Percentiles rank a stretch among this genome's conserved stretches.
phyloP scores from a whole-genome alignment of 192 early-diverging fungal genomes.

The Phycomyces nitens region DNA sequence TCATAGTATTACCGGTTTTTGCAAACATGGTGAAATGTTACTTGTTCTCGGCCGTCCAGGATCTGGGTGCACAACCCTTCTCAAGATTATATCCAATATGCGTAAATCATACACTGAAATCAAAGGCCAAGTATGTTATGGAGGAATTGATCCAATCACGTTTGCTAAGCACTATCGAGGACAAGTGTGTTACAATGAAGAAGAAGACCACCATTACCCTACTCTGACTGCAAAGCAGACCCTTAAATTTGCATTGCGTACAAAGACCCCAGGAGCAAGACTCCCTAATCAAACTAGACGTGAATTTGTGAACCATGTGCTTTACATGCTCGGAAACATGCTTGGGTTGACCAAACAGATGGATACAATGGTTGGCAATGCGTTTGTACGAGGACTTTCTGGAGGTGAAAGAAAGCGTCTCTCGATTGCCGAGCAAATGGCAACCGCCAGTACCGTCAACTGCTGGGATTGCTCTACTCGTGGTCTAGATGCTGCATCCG shows the following conservation, averaged over 20 bases:
- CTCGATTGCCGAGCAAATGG: conserved; percentile 75
- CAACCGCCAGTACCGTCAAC: conserved; percentile 52
- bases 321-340: conserved; percentile 49
- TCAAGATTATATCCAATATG: conserved; percentile 60
- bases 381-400: conserved; percentile 69
- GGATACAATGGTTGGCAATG: conserved; percentile 72
- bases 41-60: conserved; percentile 72
- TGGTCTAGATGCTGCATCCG: conserved; percentile 78
- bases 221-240: conserved; percentile 77
- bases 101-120: conserved; percentile 49
- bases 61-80: conserved; percentile 63
- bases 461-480: conserved; percentile 65
- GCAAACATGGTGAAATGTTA: conserved; percentile 70
- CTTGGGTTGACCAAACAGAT: conserved; percentile 56
- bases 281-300: conserved; percentile 44
- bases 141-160: conserved; percentile 58
- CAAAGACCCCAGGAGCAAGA: conserved; percentile 59
- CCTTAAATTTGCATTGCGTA: conserved; percentile 71
- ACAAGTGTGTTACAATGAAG: conserved; percentile 76
- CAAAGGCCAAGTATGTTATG: conserved; percentile 58
- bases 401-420: conserved; percentile 79
- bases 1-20: conserved; percentile 56
- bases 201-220: conserved; percentile 78
- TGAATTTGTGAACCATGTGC: conserved; percentile 49
- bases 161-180: conserved; percentile 64